Evolutionary conservation across 805 yeast genomes (phyloP).

Genomic region (Metschnikowia drakensbergensis): DNA sequence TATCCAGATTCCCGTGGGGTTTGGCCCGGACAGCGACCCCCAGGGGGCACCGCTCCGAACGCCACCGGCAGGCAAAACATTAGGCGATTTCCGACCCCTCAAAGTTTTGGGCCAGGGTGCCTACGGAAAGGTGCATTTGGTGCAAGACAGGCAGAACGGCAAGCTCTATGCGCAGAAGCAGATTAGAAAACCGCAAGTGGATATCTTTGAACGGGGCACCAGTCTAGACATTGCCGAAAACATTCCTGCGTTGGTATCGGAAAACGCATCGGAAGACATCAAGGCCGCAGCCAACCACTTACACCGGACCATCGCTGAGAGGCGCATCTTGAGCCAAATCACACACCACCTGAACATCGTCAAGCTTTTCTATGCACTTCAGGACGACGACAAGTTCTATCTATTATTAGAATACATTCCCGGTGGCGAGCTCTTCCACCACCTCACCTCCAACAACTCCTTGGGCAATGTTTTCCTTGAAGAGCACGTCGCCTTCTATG

Average conservation of each 20-base stretch:
- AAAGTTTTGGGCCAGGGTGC: slow-evolving; percentile 44
- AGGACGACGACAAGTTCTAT: slow-evolving; percentile 42
- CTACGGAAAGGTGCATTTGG: slow-evolving; percentile 42
- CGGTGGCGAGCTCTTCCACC: slow-evolving; percentile 46
- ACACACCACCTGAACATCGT: slow-evolving; percentile 47
- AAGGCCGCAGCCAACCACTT: slow-evolving; percentile 13
- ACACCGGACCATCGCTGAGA: slow-evolving; percentile 19
- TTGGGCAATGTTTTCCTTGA: slow-evolving; percentile 49
- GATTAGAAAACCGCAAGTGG: slow-evolving; percentile 29
- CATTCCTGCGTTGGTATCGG: slow-evolving; percentile 21
- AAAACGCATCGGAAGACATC: slow-evolving; percentile 2
- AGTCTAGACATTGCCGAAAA: slow-evolving; percentile 8
- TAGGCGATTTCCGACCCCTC: slow-evolving; percentile 39
- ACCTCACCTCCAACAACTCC: slow-evolving; percentile 30
- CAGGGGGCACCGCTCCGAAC: not conserved
- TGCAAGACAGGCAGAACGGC: slow-evolving; percentile 35
- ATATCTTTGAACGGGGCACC: slow-evolving; percentile 23
- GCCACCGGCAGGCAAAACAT: slow-evolving; percentile 20
- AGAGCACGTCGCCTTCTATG: slow-evolving; percentile 66
- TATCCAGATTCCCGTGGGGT: slow-evolving; percentile 16
- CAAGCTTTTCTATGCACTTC: slow-evolving; percentile 42
- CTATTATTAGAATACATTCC: slow-evolving; percentile 42
- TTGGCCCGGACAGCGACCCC: slow-evolving; percentile 6
- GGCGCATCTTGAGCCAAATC: slow-evolving; percentile 16
- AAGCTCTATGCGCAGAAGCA: slow-evolving; percentile 43